Base-by-base conservation (phyloP, 208 protist species). In the Endotrypanum monterogeii region DNA sequence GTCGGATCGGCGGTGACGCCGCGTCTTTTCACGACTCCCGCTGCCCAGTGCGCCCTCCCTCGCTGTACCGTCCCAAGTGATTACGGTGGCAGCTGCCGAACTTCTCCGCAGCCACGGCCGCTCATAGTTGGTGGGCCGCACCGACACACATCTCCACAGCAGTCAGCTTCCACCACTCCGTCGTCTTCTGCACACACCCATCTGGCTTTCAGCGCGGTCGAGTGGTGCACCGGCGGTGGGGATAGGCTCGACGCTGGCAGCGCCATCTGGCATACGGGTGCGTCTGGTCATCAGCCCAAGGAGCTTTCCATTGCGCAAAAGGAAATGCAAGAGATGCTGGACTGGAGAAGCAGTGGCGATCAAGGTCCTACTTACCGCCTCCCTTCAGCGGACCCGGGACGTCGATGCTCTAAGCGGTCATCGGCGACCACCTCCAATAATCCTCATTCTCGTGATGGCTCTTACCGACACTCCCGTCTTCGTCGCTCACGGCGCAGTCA, bases 251-350 rank as follows among this genome's bases (percentile, higher is more conserved):
- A 80, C 39, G 35, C 11, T 8, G 54, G 71, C 46, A 75, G 50
- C 62, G 60, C 62, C 14, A 67, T 37, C 44, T 69, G 62, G 70
- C 23, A 72, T 37, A 76, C 62, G 9, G 66, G 50, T n/a, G 71
- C 46, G 16, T 66, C 76, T 1, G 65, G 16, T 2, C 46, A 57
- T 41, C 70, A 60, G 55, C 30, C 76, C 18, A 80, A 76, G 68
- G 76, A 73, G 60, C 55, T 71, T n/a, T 80, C 76, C 4, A 68
- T 80, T 63, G 76, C 71, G 23, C 76, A 80, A 50, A 71, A 61
- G 56, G 76, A 76, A 56, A 67, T 80, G 71, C 70, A 80, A 37
- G 76, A 80, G 1, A 80, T 80, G 76, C 25, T 76, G 37, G 70
- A 80, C 44, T 80, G 76, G 76, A 71, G 76, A 30, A 56, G 41